Evolutionary conservation across 2,329 filamentous ascomycete species (phyloP).

Genomic region (Aspergillus piperis): DNA sequence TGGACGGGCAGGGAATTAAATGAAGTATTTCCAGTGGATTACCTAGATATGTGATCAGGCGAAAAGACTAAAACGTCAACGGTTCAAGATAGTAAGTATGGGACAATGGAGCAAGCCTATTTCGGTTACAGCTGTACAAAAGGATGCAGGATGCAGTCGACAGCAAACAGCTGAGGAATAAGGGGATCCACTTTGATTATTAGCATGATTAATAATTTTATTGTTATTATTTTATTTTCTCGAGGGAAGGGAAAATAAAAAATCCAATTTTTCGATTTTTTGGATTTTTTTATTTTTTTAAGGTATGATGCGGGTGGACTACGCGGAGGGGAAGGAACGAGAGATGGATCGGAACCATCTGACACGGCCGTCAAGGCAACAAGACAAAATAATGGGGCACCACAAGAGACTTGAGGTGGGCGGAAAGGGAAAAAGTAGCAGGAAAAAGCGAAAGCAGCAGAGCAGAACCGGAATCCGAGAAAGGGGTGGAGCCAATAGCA

Average conservation of each 20-base stretch:
- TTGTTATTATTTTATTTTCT: conserved; percentile 18
- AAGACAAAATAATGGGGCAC: conserved; percentile 20
- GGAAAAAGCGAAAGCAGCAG: conserved; percentile 8
- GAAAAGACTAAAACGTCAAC: conserved; percentile 32
- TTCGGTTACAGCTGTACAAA: conserved; percentile 41
- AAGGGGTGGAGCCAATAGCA: conserved; percentile 26
- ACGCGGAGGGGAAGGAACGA: conserved; percentile 15
- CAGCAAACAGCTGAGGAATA: conserved; percentile 40
- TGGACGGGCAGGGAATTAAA: conserved; percentile 33
- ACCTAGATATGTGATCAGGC: conserved; percentile 39
- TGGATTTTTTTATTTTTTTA: conserved; percentile 7
- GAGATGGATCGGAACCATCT: conserved; percentile 27
- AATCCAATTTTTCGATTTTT: conserved; percentile 4
- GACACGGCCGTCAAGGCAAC: conserved; percentile 24
- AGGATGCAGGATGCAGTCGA: conserved; percentile 34
- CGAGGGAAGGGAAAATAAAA: not conserved
- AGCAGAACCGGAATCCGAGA: conserved; percentile 18
- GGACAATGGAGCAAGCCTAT: conserved; percentile 25
- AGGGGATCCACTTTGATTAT: conserved; percentile 26
- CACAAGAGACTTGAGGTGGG: conserved; percentile 6
- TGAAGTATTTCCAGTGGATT: conserved; percentile 35
- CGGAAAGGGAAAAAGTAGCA: conserved; percentile 18
- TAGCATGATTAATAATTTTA: conserved; percentile 14
- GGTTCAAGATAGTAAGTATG: conserved; percentile 28
- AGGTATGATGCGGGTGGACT: conserved; percentile 22